Base-by-base conservation (phyloP, 2,329 filamentous ascomycete genomes). In the Pyrenochaeta sp. region DNA sequence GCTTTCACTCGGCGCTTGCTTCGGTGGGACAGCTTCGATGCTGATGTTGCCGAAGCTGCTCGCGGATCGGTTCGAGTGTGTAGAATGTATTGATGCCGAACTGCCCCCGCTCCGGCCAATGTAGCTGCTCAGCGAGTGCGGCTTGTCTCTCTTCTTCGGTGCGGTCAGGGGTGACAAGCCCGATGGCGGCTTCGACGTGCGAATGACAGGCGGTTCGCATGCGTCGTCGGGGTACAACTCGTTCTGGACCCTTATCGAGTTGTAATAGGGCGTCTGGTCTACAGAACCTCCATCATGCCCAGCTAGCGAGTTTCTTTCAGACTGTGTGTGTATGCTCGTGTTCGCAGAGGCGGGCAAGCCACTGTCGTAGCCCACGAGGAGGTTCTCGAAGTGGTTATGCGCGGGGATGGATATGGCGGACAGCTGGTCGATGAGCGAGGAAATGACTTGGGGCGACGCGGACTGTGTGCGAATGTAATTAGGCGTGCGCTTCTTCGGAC, bases 171-270 rank as follows among this genome's bases (percentile, higher is more conserved):
- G 80, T 27, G 91, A 93, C 68, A 88, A 87, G 52, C 91, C 91
- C 50, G 90, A 92, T 0, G 91, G 91, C 7, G 89, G 90, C 75
- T 93, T 93, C 32, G 92, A 87, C 32, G 93, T 96, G 63, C 90
- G 89, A 67, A 96, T 86, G 53, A 94, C 86, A 19, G 93, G 92
- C 12, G 92, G 79, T 59, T 83, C 80, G 32, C 85, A 85, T 42
- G 84, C 84, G 78, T 87, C 84, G 73, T 87, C 84, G 36, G 82
- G 79, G 62, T 83, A 81, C 52, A 83, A 62, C 64, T 81, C 80
- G 48, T 81, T 78, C 36, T 76, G 82, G 51, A 83, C 82, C 32
- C 83, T 78, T 19, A 81, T 79, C 4, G 84, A 80, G 46, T 84
- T 80, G 49, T 84, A 81, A 75, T 86, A 90, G 58, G 87, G 84